Percentiles rank a stretch among this genome's conserved stretches.
phyloP scores from a whole-genome alignment of 305 asterid species.

The Nicotiana rustica region DNA sequence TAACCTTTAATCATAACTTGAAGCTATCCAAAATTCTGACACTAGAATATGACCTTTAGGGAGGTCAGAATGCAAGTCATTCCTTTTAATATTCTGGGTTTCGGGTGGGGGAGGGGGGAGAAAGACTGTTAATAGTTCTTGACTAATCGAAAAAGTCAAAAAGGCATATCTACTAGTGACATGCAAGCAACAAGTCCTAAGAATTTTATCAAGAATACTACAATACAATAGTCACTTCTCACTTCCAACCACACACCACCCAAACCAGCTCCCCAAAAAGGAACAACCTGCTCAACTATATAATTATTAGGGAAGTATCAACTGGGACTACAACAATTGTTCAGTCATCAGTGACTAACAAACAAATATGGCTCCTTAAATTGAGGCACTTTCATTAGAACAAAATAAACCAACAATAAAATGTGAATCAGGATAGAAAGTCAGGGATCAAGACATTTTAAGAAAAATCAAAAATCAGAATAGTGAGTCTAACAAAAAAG shows the following conservation, averaged over 20 bases:
- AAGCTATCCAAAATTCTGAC: not conserved
- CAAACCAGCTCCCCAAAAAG: not conserved
- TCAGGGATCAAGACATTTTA: not conserved
- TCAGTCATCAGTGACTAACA: slow-evolving; percentile 14
- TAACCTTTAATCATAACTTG: not conserved
- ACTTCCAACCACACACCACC: slow-evolving; percentile 1
- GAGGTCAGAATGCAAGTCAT: not conserved
- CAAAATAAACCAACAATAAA: slow-evolving; percentile 10
- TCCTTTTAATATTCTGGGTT: not conserved
- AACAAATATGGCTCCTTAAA: slow-evolving; percentile 26
- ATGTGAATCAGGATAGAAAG: slow-evolving; percentile 24
- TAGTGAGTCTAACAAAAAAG: not conserved
- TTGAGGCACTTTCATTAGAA: slow-evolving; percentile 17
- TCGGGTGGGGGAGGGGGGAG: not conserved
- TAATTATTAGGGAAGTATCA: not conserved
- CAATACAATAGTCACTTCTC: too few relatives aligned
- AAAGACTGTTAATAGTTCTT: not conserved
- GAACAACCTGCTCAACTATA: slow-evolving; percentile 30
- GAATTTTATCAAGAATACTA: not conserved
- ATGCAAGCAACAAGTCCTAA: not conserved
- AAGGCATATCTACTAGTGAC: not conserved
- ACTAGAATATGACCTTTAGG: not conserved
- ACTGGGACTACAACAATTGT: slow-evolving; percentile 19
- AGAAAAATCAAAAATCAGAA: slow-evolving; percentile 1
- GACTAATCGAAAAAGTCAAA: not conserved